Evolutionary conservation across 2,329 filamentous ascomycete species (phyloP).

Genomic region (Chaetomiaceae sp.): DNA sequence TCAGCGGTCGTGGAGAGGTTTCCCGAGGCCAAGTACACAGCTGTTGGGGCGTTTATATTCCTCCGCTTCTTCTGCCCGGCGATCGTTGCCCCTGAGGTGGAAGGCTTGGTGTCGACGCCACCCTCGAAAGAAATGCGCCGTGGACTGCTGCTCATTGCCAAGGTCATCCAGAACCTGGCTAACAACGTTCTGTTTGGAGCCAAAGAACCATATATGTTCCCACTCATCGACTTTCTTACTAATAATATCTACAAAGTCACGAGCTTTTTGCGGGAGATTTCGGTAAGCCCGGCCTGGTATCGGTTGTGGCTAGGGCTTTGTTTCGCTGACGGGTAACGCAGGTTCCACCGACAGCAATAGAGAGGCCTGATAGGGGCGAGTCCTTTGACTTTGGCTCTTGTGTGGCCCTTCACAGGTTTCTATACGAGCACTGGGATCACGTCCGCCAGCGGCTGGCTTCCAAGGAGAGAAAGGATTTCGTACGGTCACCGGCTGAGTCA

Average conservation of each 20-base stretch:
- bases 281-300: slow-evolving; percentile 41
- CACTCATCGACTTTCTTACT: slow-evolving; percentile 63
- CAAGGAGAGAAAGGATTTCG: slow-evolving; percentile 53
- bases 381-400: slow-evolving; percentile 68
- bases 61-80: slow-evolving; percentile 69
- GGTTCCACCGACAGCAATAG: slow-evolving; percentile 47
- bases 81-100: slow-evolving; percentile 65
- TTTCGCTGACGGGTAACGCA: slow-evolving; percentile 23
- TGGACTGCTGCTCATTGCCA: slow-evolving; percentile 64
- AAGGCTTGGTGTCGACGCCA: slow-evolving; percentile 56
- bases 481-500: slow-evolving; percentile 52
- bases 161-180: slow-evolving; percentile 66
- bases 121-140: slow-evolving; percentile 67
- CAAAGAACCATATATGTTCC: slow-evolving; percentile 70
- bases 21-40: slow-evolving; percentile 66
- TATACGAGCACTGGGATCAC: slow-evolving; percentile 70
- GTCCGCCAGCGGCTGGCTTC: slow-evolving; percentile 60
- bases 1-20: slow-evolving; percentile 60
- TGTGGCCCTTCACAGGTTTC: slow-evolving; percentile 62
- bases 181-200: slow-evolving; percentile 69
- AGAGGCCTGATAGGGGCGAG: slow-evolving; percentile 41
- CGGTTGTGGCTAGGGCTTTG: not conserved
- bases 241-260: slow-evolving; percentile 66
- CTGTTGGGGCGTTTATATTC: slow-evolving; percentile 67
- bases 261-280: slow-evolving; percentile 63